Evolutionary conservation across 768 basidiomycete species (phyloP).

Genomic region (Auricularia sp.): DNA sequence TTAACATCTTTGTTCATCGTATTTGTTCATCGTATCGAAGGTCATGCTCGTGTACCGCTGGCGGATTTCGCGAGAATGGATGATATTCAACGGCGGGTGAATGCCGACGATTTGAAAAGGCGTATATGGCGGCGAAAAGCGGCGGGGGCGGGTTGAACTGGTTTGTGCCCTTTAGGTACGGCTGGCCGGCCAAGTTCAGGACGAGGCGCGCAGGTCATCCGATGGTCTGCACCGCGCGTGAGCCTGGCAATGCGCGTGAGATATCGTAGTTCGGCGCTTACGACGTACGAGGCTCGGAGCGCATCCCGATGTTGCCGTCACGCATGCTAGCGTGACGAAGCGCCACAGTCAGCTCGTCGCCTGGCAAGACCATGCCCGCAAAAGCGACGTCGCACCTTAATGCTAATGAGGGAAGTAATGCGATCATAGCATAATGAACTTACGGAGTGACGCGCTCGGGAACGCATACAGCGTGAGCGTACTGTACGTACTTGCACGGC

Average conservation of each 20-base stretch:
- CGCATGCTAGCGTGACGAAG: slow-evolving; percentile 88
- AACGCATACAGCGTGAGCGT: slow-evolving; percentile 83
- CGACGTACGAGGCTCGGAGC: no score
- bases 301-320: slow-evolving; percentile 66
- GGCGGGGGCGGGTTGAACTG: slow-evolving; percentile 86
- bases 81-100: slow-evolving; percentile 95
- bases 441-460: slow-evolving; percentile 78
- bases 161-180: slow-evolving; percentile 99
- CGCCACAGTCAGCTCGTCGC: slow-evolving; percentile 76
- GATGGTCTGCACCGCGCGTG: slow-evolving; percentile 73
- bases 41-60: slow-evolving; percentile 99
- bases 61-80: slow-evolving; percentile 97
- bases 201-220: slow-evolving; percentile 88
- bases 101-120: slow-evolving; percentile 99
- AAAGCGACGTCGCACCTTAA: slow-evolving; percentile 85
- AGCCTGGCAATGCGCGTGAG: no score
- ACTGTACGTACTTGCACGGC: slow-evolving; percentile 86
- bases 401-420: slow-evolving; percentile 8
- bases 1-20: slow-evolving; percentile 70
- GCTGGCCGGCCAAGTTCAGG: slow-evolving; percentile 97
- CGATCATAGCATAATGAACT: slow-evolving; percentile 4
- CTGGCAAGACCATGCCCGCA: slow-evolving; percentile 93
- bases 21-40: slow-evolving; percentile 73
- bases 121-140: slow-evolving; percentile 81
- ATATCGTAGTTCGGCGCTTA: no score